Conservation (phyloP, 2,329 filamentous ascomycete species). For the Fusarium oligoseptatum region DNA sequence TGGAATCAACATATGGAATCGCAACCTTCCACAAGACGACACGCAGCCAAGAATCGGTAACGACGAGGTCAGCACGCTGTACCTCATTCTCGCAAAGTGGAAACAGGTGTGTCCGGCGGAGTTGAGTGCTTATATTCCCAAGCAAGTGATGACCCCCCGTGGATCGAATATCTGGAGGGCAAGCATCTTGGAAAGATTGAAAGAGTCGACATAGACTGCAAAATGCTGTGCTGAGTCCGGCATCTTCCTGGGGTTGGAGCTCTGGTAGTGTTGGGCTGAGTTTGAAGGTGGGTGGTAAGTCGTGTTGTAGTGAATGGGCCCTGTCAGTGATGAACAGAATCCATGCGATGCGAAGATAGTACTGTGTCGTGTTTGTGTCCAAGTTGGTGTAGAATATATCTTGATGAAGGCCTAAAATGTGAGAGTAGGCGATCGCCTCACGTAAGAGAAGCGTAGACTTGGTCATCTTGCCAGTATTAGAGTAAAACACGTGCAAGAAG, state of each 20-base stretch:
- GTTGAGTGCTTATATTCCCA: constrained; percentile 19
- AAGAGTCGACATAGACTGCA: constrained; percentile 30
- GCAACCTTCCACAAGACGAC: constrained; percentile 30
- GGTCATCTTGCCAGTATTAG: constrained; percentile 14
- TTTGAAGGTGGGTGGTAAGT: constrained; percentile 26
- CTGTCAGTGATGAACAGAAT: constrained; percentile 27
- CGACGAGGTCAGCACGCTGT: constrained; percentile 20
- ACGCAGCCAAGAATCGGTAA: constrained; percentile 24
- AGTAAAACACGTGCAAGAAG: constrained; percentile 30
- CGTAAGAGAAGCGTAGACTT: constrained; percentile 24
- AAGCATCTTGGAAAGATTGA: constrained; percentile 24
- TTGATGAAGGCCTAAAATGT: constrained; percentile 27
- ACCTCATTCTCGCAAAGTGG: constrained; percentile 22
- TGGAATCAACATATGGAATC: constrained; percentile 17
- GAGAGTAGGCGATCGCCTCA: constrained; percentile 23
- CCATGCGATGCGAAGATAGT: constrained; percentile 29
- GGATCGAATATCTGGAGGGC: constrained; percentile 15
- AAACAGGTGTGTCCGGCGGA: background rate
- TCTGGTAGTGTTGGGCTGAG: constrained; percentile 24
- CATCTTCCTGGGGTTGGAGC: background rate
- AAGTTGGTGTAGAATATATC: constrained; percentile 19
- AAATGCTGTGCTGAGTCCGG: constrained; percentile 13
- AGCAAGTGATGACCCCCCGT: constrained; percentile 5
- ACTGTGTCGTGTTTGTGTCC: background rate
- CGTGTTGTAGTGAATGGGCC: constrained; percentile 26